Evolutionary conservation across 1,284 basidiomycete species (phyloP), one percentile per base, ranked within the genome.

Genomic region (Ceratobasidium sp.): DNA sequence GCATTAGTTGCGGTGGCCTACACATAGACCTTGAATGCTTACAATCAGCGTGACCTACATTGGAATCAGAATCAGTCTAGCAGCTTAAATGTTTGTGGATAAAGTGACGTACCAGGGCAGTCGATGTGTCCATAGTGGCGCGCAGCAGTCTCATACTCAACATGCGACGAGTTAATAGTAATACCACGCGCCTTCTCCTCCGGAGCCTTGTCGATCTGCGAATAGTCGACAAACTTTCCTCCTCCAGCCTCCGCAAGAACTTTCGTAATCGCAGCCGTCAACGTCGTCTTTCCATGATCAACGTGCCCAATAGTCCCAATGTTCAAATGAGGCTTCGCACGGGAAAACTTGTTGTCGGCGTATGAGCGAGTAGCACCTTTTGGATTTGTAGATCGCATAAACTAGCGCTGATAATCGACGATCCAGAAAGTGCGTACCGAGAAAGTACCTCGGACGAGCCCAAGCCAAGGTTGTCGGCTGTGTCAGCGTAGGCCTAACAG

Each of bases 171-270:
- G 84, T 93, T 94, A 82, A 99, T 99, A 79, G 98, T 99, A 85
- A 99, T 99, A 87, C 98, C 98, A 85, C 98, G 95, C 75, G 97
- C 97, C 86, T 97, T 98, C 87, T 99, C 98, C 84, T 99, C 98
- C 11, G 98, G 98, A n/a, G 98, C 98, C 87, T 96, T 98, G 92
- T 99, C 98, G 81, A 99, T 99, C 84, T 96, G 91, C 73, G 89
- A 90, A 86, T 99, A 99, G 88, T 97, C 97, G 79, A 98, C 94
- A 85, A 99, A 99, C 83, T 93, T 96, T 78, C 96, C 97, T 41
- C 36, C 94, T 79, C 93, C 92, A 76, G 83, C 82, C 78, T 92
- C 89, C 50, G 97, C 86, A 74, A 99, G 90, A 77, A 97, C 93
- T 84, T 96, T 99, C 81, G 98, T 99, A 83, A 99, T 99, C 77